Conservation (phyloP, 2,329 filamentous ascomycete species). For the Aspergillus felis region DNA sequence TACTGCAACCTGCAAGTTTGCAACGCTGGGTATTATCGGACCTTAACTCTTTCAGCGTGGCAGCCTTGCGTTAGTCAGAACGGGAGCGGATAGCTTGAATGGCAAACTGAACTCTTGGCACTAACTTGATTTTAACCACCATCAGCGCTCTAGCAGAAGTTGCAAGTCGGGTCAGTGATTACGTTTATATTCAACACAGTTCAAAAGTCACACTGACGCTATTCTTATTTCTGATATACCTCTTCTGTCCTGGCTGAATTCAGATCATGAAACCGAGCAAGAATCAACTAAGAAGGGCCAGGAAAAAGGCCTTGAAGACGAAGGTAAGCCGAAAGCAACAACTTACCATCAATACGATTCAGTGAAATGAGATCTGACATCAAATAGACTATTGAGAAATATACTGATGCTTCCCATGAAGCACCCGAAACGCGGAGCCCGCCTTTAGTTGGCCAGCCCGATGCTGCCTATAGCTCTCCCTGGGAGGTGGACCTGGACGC, state of each 20-base stretch:
- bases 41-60: too few relatives aligned
- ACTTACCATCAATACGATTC: not conserved
- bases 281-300: slow-evolving; percentile 87
- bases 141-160: not conserved
- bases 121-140: not conserved
- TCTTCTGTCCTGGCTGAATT: not conserved
- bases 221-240: not conserved
- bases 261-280: slow-evolving; percentile 69
- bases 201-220: not conserved
- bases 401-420: slow-evolving; percentile 3
- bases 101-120: not conserved
- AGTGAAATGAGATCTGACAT: slow-evolving; percentile 12
- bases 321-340: slow-evolving; percentile 39
- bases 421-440: slow-evolving; percentile 9
- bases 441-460: slow-evolving; percentile 5
- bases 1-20: too few relatives aligned
- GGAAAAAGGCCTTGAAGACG: slow-evolving; percentile 90
- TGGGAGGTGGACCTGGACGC: slow-evolving; percentile 47
- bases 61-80: not conserved
- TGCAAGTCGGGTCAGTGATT: not conserved
- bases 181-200: not conserved
- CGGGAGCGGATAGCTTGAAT: not conserved
- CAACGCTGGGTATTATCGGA: too few relatives aligned
- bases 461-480: slow-evolving; percentile 47
- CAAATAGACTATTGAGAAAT: slow-evolving; percentile 26